Evolutionary conservation across 495 filamentous ascomycete species (phyloP), one percentile per base, ranked within the genome.

Genomic region (Trichoderma orchidacearum): DNA sequence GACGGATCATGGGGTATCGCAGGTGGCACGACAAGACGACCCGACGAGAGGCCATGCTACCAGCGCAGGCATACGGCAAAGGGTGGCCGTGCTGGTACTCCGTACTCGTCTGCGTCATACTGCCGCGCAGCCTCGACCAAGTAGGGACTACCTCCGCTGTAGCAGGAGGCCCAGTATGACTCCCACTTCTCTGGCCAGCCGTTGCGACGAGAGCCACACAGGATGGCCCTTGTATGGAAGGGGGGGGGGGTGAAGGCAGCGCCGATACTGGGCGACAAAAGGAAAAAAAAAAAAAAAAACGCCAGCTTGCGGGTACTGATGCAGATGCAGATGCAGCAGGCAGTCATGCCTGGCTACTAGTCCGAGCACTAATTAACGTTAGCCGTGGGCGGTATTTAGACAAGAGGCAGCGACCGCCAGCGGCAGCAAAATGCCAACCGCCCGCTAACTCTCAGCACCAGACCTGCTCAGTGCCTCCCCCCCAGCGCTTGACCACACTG

Each of bases 281-380:
- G 13, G 3, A 27, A 48, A 27, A 48, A 18, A 27, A 48, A 48
- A 48, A 18, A 23, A 27, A 48, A 48, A 48, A 48, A 48, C 41
- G 41, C 41, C 41, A 48, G 41, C 21, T 18, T 25, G 41, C 41
- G 41, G 41, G 41, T 48, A 48, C 41, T 12, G 41, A 48, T 48
- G 41, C 41, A 48, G 41, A 48, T 48, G 41, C 41, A 48, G 41
- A 48, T 48, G 41, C 41, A 48, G 41, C 41, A 48, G 41, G 41
- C 41, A 48, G 41, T 48, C 41, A 48, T 48, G 41, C 41, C 21
- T 48, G 41, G 41, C 41, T 27, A 15, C 34, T 15, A 7, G 13
- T 13, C 32, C 32, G n/a, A 35, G 32, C 32, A 35, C 32, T 35
- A 35, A 8, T 35, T 35, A 35, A 35, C 32, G 32, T 35, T 35